Base-by-base conservation (phyloP, 768 basidiomycete genomes). In the Tricholoma bakamatsutake region DNA sequence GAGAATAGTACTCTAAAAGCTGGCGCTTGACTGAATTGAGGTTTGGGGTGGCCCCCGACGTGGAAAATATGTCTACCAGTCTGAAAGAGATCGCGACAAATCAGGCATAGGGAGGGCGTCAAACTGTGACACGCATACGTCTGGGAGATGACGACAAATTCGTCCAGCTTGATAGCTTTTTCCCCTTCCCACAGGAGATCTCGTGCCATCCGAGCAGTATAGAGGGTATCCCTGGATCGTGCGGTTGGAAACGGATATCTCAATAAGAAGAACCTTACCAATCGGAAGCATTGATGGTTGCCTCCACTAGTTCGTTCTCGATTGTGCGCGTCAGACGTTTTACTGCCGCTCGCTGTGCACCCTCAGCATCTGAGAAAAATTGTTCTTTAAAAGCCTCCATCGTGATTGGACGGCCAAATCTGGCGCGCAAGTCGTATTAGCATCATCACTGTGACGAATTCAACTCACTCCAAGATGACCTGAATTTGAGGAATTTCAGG, bases 121-220 rank as follows among this genome's bases (percentile, higher is more conserved):
- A 45, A 24, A 48, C 11, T 48, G 24, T 62, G 61, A 52, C n/a
- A 58, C 17, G 73, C 89, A 62, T 73, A 98, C 96, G 92, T 94
- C 68, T 99, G 97, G 12, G 90, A 90, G 54, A 97, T 79, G 11
- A 76, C 69, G 18, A 93, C 87, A 66, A 90, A 96, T 53, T 97
- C 85, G 47, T 87, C 83, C 46, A 96, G 80, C 50, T 83, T 77
- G 56, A 98, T 83, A 30, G 82, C 79, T 57, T 80, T 79, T 56
- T 93, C 87, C 56, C 83, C 79, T 63, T 87, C 87, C 93, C 93
- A 98, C n/a, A 99, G 75, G 37, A 99, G 72, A 66, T 97, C 91
- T 51, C 91, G 78, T 12, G 95, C 93, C 88, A 96, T 98, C 55
- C 90, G 84, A 6, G 93, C 94, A 34, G 83, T 84, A 69, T 89